Percentiles rank a stretch among this genome's conserved stretches.
Conservation (phyloP, 805 yeast genomes). For the Novakomyces olei region DNA sequence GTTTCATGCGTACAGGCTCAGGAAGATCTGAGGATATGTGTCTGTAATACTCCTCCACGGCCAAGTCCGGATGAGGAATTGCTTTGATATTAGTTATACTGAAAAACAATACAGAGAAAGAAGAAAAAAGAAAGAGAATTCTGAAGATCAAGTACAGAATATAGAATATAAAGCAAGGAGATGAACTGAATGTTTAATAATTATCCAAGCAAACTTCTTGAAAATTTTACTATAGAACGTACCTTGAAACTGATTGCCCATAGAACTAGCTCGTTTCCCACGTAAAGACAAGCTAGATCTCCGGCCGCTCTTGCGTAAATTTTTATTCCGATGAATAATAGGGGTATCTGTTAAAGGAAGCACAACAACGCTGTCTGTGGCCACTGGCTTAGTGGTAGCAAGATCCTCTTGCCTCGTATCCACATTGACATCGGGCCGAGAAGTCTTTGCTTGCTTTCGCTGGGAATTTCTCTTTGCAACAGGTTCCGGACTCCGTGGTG, state of each 20-base stretch:
- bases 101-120: too few relatives aligned
- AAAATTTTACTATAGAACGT: background rate
- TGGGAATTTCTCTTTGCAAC: too few relatives aligned
- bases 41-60: conserved; percentile 31
- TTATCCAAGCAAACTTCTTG: too few relatives aligned
- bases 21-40: conserved; percentile 40
- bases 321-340: conserved; percentile 18
- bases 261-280: conserved; percentile 51
- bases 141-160: too few relatives aligned
- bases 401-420: too few relatives aligned
- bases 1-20: conserved; percentile 53
- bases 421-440: too few relatives aligned
- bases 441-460: too few relatives aligned
- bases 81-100: conserved; percentile 16
- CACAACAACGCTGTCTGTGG: conserved; percentile 7
- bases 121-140: too few relatives aligned
- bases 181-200: too few relatives aligned
- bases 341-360: conserved; percentile 21
- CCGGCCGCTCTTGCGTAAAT: conserved; percentile 13
- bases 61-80: conserved; percentile 41
- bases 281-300: conserved; percentile 20
- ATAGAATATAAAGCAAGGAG: too few relatives aligned
- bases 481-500: too few relatives aligned
- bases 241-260: conserved; percentile 42
- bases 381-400: too few relatives aligned